These are phyloP conservation scores for Colletotrichum neosansevieriae DNA, from an alignment of 2,329 filamentous ascomycete species.

Conservation along the genomic window DNA sequence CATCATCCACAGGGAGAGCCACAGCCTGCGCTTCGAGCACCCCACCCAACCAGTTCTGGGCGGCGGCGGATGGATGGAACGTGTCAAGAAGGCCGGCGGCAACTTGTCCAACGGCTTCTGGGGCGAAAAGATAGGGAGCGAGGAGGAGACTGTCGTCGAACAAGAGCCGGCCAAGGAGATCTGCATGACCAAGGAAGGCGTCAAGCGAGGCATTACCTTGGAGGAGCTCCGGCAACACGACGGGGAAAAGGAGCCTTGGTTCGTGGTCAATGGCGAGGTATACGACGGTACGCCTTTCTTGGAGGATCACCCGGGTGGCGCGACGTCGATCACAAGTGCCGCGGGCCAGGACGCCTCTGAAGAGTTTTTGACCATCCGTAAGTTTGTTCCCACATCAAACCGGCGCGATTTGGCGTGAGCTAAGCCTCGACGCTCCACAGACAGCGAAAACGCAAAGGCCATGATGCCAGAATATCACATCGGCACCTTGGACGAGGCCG, in stretches of 20 bases:
- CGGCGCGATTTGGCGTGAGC: constrained; percentile 20
- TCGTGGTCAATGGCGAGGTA: constrained; percentile 88
- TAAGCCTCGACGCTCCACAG: constrained; percentile 58
- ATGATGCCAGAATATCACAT: constrained; percentile 93
- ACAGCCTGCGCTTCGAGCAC: constrained; percentile 81
- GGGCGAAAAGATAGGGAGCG: constrained; percentile 77
- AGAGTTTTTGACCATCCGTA: constrained; percentile 93
- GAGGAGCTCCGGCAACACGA: constrained; percentile 79
- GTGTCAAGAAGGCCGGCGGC: constrained; percentile 84
- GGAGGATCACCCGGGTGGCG: constrained; percentile 86
- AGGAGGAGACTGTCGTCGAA: constrained; percentile 54
- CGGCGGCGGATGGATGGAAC: constrained; percentile 92
- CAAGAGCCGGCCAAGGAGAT: constrained; percentile 73
- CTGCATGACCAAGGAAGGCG: constrained; percentile 78
- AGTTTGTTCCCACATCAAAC: constrained; percentile 51
- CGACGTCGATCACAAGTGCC: constrained; percentile 83
- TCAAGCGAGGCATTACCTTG: constrained; percentile 73
- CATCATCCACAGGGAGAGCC: constrained; percentile 75
- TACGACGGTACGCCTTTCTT: constrained; percentile 88
- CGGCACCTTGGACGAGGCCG: constrained; percentile 76
- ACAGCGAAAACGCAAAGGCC: constrained; percentile 89
- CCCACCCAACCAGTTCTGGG: constrained; percentile 84
- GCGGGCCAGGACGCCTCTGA: constrained; percentile 87
- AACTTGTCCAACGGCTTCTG: constrained; percentile 85
- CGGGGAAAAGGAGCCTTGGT: constrained; percentile 79